These are phyloP conservation scores for Potentilla sterilis DNA, from an alignment of 306 rosid genomes.

Conservation along the genomic window DNA sequence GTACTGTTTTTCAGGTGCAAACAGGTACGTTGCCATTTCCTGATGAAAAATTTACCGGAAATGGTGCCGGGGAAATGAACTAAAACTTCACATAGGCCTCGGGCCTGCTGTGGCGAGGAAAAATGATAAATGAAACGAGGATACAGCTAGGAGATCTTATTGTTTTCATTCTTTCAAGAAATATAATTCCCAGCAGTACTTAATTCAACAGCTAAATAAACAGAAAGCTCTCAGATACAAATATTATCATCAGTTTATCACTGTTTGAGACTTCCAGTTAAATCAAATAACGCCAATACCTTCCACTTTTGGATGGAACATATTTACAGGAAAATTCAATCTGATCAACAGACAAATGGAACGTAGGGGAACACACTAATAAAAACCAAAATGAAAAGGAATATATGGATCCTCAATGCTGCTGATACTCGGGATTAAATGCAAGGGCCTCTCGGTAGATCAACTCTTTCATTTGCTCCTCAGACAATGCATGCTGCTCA, in stretches of 20 bases:
- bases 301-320: constrained; percentile 54
- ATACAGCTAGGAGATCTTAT: background rate
- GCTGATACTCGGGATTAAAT: constrained; percentile 85
- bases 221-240: constrained; percentile 36
- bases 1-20: background rate
- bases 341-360: constrained; percentile 38
- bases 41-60: background rate
- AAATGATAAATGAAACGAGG: background rate
- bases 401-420: constrained; percentile 32
- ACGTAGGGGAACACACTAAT: constrained; percentile 37
- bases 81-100: background rate
- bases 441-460: constrained; percentile 93
- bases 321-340: constrained; percentile 51
- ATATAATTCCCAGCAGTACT: constrained; percentile 23
- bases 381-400: constrained; percentile 30
- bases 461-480: constrained; percentile 96
- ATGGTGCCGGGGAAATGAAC: background rate
- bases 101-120: too few relatives aligned
- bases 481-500: constrained; percentile 88
- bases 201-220: constrained; percentile 37
- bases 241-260: constrained; percentile 32
- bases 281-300: constrained; percentile 35
- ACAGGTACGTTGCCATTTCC: background rate
- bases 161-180: background rate
- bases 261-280: constrained; percentile 23